These are phyloP conservation scores for Climacium dendroides DNA, from an alignment of 225 moss, liverwort and hornwort species.

Conservation along the genomic window DNA sequence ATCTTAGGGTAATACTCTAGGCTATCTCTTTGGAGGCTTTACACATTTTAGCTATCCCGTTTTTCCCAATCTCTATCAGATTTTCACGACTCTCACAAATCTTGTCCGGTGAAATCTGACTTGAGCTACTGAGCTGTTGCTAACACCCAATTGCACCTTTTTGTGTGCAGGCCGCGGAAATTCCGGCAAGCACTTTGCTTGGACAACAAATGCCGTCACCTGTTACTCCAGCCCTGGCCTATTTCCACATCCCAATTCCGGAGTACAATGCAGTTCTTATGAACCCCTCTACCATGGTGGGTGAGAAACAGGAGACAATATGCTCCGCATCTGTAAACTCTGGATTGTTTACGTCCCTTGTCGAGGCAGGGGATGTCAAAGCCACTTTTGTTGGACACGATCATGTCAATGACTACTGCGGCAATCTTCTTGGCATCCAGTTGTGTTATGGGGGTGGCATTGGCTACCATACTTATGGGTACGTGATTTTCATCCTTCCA, in stretches of 20 bases:
- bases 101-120: not conserved
- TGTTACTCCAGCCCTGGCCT: slow-evolving; percentile 71
- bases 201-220: slow-evolving; percentile 2
- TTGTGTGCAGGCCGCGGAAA: slow-evolving; percentile 25
- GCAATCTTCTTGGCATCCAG: slow-evolving; percentile 68
- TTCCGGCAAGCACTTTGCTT: slow-evolving; percentile 3
- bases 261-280: slow-evolving; percentile 74
- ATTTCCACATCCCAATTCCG: slow-evolving; percentile 90
- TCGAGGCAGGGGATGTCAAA: slow-evolving; percentile 82
- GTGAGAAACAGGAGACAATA: slow-evolving; percentile 76
- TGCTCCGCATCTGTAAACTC: slow-evolving; percentile 80
- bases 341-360: slow-evolving; percentile 72
- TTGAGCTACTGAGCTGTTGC: not conserved
- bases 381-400: slow-evolving; percentile 93
- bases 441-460: slow-evolving; percentile 92
- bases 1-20: slow-evolving; percentile 39
- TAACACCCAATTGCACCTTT: not conserved
- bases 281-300: slow-evolving; percentile 38
- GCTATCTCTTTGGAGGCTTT: not conserved
- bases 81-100: not conserved
- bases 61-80: not conserved
- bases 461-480: slow-evolving; percentile 94
- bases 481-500: not conserved
- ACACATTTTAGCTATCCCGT: not conserved
- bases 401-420: slow-evolving; percentile 96